Base-by-base conservation (phyloP, 2,329 filamentous ascomycete species). In the Phaeosphaeriaceae sp. region DNA sequence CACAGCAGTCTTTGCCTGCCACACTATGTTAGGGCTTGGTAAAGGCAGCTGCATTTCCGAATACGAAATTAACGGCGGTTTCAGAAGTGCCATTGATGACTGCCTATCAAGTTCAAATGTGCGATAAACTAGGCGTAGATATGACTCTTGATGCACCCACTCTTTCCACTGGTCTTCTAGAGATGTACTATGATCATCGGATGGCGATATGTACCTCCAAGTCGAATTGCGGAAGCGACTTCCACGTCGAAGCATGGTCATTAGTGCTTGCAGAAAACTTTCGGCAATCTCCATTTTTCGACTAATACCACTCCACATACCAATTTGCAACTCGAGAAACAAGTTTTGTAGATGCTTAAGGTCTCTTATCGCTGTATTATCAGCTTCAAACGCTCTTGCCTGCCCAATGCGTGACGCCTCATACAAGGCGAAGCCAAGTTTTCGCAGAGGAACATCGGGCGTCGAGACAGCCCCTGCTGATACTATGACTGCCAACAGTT, bases 71-170 rank as follows among this genome's bases (percentile, higher is more conserved):
- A 84, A 74, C 0, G 86, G 85, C 50, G 82, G 86, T 17, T 82
- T 84, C 45, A 88, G 76, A 3, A 87, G 78, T 1, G 84, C 83
- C 75, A 90, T 87, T 2, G 87, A 88, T 3, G 82, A 79, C 52
- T 89, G 85, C 0, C 85, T 79, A 60, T 90, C 87, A 48, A 86
- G 80, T 4, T 87, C 71, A 56, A 87, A 87, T 12, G 83, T 74
- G 62, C 87, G 84, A 50, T 87, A 85, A 3, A 83, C 82, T 2
- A 91, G 80, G 74, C 86, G 80, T 65, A 89, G 88, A 74, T 83
- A 88, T 3, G 83, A 85, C 63, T 90, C 87, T 50, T 82, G 76
- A 38, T 83, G 77, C 12, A 83, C 78, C 87, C 87, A 90, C 18
- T 73, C 71, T 46, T 74, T 77, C 87, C 87, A 90, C 60, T 89